Conservation (phyloP, 176 grass and related monocot species). For the Urochloa ruziziensis region DNA sequence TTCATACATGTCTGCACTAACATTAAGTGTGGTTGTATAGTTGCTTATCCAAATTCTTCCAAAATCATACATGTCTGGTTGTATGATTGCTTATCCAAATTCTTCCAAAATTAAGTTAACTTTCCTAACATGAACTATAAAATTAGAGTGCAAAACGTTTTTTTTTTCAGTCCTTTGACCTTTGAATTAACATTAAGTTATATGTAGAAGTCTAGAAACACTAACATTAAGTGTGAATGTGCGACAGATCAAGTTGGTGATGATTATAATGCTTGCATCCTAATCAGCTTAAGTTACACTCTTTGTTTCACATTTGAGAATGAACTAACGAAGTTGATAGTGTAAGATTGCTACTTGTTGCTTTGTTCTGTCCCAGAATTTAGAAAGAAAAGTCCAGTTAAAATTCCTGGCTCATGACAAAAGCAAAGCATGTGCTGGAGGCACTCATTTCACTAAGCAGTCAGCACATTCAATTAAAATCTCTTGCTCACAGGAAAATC, state of each 20-base stretch:
- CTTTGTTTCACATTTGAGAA: background rate
- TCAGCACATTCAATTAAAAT: background rate
- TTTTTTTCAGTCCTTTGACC: background rate
- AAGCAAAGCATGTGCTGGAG: background rate
- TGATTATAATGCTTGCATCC: background rate
- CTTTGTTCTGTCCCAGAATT: background rate
- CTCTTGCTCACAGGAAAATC: background rate
- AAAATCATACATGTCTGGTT: background rate
- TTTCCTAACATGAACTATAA: background rate
- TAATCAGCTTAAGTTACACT: background rate
- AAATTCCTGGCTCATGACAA: background rate
- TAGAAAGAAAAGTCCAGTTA: background rate
- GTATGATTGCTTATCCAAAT: background rate
- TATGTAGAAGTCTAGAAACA: background rate
- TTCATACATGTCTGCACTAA: no score
- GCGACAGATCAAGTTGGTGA: background rate
- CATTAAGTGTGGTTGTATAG: no score
- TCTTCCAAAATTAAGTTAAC: background rate
- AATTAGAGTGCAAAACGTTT: background rate
- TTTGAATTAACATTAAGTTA: background rate
- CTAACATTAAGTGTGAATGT: background rate
- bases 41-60: no score
- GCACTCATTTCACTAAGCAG: background rate
- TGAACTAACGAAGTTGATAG: background rate
- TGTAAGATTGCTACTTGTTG: background rate